Base-by-base conservation (phyloP, 2,329 filamentous ascomycete genomes). In the Tolypocladium guangdongense region DNA sequence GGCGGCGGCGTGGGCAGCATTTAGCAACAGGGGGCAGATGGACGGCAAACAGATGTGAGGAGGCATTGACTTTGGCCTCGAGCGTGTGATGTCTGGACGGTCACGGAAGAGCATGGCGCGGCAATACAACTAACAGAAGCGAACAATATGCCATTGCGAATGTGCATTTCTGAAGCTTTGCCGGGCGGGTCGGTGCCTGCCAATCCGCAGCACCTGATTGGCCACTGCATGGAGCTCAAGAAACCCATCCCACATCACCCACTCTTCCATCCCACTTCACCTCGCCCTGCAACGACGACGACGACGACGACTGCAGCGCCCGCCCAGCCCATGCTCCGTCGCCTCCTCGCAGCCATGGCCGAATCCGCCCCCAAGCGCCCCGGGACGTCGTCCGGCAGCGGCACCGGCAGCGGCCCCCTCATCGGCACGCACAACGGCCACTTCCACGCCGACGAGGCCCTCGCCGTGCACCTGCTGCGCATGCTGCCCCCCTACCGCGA, bases 341-440 rank as follows among this genome's bases (percentile, higher is more conserved):
- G 67, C 54, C 48, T 65, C 54, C 22, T 66, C 55, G 48, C 52
- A 43, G 61, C 57, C 58, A 71, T 71, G 69, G 77, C 84, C 63
- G 81, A 88, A 77, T 80, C 76, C 66, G 80, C 84, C 64, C 74
- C 86, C 58, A 97, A 97, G 74, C 86, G 88, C 70, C 74, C 95
- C 69, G 96, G 95, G 80, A 88, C 86, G 62, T 77, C 81, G 56
- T 62, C 64, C 53, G 74, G 16, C 36, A 24, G n/a, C 37, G 48
- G 47, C 20, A 53, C 52, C 33, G 62, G 47, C 20, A 53, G 51
- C 33, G 62, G 63, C 46, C 60, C 86, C 59, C 73, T 83, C 62
- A 95, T 96, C 68, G 93, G 91, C 66, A 99, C 93, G 33, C 93
- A 99, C 81, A 96, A 87, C 74, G 93, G 93, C 62, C 90, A 96